A percentile compares a stretch with the other conserved stretches of the same genome.
phyloP scores from a whole-genome alignment of 257 asterid genomes.

The Lycium ferocissimum region DNA sequence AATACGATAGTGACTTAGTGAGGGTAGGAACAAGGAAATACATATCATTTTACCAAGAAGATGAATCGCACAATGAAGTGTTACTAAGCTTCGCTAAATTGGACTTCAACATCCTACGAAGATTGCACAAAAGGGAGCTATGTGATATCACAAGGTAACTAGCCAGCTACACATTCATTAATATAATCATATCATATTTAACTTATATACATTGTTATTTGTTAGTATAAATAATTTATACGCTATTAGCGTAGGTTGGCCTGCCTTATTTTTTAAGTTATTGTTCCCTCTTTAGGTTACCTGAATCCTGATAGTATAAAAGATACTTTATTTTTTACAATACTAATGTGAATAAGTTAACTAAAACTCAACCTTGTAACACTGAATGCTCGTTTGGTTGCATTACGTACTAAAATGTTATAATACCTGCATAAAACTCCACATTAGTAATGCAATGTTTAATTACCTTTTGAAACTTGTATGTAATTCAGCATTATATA shows the following conservation, averaged over 20 bases:
- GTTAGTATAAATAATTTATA: no score
- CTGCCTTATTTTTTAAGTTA: no score
- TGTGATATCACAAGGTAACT: constrained; percentile 35
- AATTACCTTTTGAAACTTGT: neutral
- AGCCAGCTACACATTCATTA: neutral
- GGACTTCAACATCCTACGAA: constrained; percentile 46
- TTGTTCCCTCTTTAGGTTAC: no score
- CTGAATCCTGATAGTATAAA: no score
- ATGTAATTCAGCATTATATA: neutral
- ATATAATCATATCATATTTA: neutral
- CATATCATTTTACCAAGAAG: constrained; percentile 27
- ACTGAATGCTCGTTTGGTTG: no score
- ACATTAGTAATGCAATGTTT: neutral
- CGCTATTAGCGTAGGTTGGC: no score
- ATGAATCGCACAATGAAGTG: neutral
- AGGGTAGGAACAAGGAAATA: constrained; percentile 36
- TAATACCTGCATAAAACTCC: no score
- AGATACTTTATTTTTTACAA: no score
- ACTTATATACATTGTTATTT: neutral
- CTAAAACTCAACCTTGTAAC: no score
- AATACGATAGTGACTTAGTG: constrained; percentile 31
- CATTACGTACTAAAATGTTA: no score
- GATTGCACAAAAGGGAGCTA: constrained; percentile 38
- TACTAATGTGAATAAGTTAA: no score
- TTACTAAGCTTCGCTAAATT: constrained; percentile 39